Conservation (phyloP, 352 stramenopile species). For the Phytopythium mirpurense region DNA sequence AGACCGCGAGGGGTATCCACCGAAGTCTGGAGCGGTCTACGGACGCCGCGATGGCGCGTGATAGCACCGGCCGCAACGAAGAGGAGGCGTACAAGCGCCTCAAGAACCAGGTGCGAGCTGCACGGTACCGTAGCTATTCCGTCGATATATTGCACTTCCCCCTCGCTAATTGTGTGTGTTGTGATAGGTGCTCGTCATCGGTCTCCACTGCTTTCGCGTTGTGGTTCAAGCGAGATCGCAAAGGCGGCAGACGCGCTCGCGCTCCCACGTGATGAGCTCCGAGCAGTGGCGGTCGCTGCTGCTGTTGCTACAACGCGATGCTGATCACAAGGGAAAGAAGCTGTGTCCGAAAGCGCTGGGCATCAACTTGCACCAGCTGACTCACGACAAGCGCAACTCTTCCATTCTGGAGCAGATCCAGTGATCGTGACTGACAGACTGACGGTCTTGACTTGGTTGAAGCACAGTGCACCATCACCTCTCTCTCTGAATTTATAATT, state of each 20-base stretch:
- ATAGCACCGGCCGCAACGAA: neutral
- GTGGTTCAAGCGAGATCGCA: slow-evolving; percentile 10
- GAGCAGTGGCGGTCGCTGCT: neutral
- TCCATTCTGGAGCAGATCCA: neutral
- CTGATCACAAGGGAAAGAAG: neutral
- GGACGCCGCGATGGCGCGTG: neutral
- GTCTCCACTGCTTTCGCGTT: slow-evolving; percentile 33
- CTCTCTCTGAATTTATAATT: too few relatives aligned
- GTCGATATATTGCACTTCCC: neutral
- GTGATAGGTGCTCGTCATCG: slow-evolving; percentile 41
- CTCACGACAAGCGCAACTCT: neutral
- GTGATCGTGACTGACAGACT: neutral
- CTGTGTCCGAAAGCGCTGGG: neutral
- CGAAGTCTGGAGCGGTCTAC: slow-evolving; percentile 17
- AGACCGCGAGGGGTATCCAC: slow-evolving; percentile 42
- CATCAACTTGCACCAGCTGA: neutral
- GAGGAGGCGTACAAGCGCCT: neutral
- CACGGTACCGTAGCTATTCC: too few relatives aligned
- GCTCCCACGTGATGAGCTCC: neutral
- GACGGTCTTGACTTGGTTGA: neutral
- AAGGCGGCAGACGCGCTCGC: slow-evolving; percentile 11
- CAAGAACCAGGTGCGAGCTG: neutral
- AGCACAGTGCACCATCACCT: too few relatives aligned
- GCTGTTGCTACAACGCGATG: neutral
- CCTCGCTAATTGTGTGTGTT: neutral